Base-by-base conservation (phyloP, 140 eudicot species). In the Stevia rebaudiana region DNA sequence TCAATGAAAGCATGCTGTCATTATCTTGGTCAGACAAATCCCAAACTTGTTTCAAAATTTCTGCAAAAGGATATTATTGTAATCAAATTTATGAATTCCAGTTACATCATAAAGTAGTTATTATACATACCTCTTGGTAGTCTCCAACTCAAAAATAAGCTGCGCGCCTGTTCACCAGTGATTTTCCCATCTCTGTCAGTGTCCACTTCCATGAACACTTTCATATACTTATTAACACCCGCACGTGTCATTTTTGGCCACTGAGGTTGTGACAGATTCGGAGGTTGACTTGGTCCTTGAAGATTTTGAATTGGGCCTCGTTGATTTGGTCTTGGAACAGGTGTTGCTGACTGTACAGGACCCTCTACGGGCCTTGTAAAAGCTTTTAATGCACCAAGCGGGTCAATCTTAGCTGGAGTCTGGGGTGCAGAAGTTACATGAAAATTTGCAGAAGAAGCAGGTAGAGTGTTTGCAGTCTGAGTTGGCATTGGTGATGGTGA, bases 171-270 rank as follows among this genome's bases (percentile, higher is more conserved):
- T 49, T 82, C 89, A 69, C 98, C 98, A 36, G 89, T 84, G 39
- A 91, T 84, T 76, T 81, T 87, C 68, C 98, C 96, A 83, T 91
- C 98, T 81, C 89, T 83, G 71, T 91, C 96, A 30, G 79, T 68
- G 71, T 91, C 98, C 8, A 87, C 96, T 63, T 91, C 95, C 86
- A 79, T 73, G 72, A 91, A 91, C 28, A 91, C 96, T 76, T 82
- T 91, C 58, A 80, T 82, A 79, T 91, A 91, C 81, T 84, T 87
- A 61, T 87, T 95, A 74, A 91, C 76, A 54, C 95, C 82, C 43
- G 95, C 72, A 4, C 78, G 83, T 49, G 96, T 82, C 98, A 91
- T 91, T 84, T 91, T 91, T 3, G 98, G 95, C 98, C 98, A 91
- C 50, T 85, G 76, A 47, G 71, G 68, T 72, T 84, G 95, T 31